Percentiles rank a stretch among this genome's conserved stretches.
Conservation (phyloP, 2,329 filamentous ascomycete genomes). For the Metarhizium guizhouense region DNA sequence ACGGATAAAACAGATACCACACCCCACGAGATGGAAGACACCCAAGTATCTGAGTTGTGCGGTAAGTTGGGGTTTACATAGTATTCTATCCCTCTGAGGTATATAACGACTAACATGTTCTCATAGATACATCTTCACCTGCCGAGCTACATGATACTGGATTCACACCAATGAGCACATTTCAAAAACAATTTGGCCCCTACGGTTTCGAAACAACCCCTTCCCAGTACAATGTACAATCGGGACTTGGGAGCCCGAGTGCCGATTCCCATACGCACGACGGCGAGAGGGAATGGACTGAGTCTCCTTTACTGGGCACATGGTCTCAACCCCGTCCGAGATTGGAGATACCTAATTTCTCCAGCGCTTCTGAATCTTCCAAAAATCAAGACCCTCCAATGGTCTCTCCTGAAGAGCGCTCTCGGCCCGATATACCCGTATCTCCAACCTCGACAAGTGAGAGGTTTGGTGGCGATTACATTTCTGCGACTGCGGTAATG, state of each 20-base stretch:
- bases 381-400: neutral
- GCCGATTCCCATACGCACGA: neutral
- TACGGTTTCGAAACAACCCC: neutral
- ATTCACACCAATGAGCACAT: constrained; percentile 1
- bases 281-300: neutral
- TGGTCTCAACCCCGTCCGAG: neutral
- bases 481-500: neutral
- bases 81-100: neutral
- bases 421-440: neutral
- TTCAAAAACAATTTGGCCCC: neutral
- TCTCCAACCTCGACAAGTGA: neutral
- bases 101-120: constrained; percentile 2
- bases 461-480: neutral
- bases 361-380: neutral
- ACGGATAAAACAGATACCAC: neutral
- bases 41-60: constrained; percentile 35
- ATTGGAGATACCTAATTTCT: neutral
- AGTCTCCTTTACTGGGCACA: constrained; percentile 5
- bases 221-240: neutral
- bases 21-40: constrained; percentile 32
- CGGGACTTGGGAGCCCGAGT: neutral
- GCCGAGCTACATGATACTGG: constrained; percentile 36
- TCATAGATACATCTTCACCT: constrained; percentile 32
- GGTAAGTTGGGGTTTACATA: constrained; percentile 24
- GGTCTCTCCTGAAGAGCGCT: neutral